Evolutionary conservation across 257 asterid species (phyloP).

Genomic region (Apocynum venetum): DNA sequence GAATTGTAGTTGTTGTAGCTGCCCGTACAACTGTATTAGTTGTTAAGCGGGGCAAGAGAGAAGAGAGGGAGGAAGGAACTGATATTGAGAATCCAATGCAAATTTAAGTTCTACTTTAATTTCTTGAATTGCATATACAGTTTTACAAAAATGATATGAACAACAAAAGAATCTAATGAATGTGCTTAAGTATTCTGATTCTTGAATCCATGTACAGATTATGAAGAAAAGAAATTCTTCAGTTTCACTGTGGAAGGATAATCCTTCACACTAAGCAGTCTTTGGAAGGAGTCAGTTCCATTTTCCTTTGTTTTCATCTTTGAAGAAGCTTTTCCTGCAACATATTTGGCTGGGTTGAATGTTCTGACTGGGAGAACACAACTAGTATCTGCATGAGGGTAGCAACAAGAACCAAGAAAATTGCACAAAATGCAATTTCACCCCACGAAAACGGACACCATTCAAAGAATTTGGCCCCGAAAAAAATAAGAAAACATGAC

Average conservation of each 20-base stretch:
- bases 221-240: not conserved
- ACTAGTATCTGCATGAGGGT: constrained; percentile 73
- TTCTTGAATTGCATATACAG: not conserved
- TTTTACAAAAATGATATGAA: not conserved
- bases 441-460: constrained; percentile 63
- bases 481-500: constrained; percentile 52
- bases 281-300: not conserved
- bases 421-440: constrained; percentile 48
- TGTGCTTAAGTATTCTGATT: not conserved
- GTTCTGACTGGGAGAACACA: constrained; percentile 60
- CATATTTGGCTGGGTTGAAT: constrained; percentile 35
- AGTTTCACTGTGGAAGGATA: not conserved
- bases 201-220: not conserved
- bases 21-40: too few relatives aligned
- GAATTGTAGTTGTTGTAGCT: too few relatives aligned
- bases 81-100: too few relatives aligned
- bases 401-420: constrained; percentile 48
- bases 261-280: not conserved
- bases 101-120: too few relatives aligned
- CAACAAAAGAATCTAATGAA: not conserved
- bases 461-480: constrained; percentile 37
- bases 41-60: too few relatives aligned
- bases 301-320: constrained; percentile 12
- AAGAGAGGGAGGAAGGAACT: too few relatives aligned
- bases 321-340: constrained; percentile 53